Conservation (phyloP, 2,329 filamentous ascomycete species). For the Teratosphaeriaceae sp. region DNA sequence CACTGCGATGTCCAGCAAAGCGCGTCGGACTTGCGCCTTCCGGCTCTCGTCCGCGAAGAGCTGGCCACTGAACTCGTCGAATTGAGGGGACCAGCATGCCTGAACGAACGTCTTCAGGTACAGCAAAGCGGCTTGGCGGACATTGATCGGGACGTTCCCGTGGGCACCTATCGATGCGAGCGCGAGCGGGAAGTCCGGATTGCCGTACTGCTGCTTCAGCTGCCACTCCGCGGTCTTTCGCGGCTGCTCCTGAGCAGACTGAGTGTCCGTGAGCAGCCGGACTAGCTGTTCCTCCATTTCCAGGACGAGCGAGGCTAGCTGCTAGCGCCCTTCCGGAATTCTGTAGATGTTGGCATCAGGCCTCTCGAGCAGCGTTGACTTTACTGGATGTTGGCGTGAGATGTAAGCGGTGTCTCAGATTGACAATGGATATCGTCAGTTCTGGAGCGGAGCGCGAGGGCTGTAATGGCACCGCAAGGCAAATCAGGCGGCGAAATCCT, state of each 20-base stretch:
- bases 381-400: too few species aligned
- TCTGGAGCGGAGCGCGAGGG: too few species aligned
- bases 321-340: too few species aligned
- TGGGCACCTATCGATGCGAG: slow-evolving; percentile 78
- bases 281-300: slow-evolving; percentile 89
- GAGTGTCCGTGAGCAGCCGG: slow-evolving; percentile 79
- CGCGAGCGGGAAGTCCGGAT: slow-evolving; percentile 67
- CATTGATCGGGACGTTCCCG: slow-evolving; percentile 61
- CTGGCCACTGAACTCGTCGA: slow-evolving; percentile 62
- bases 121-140: slow-evolving; percentile 78
- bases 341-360: too few species aligned
- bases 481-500: too few species aligned
- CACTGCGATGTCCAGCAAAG: slow-evolving; percentile 70
- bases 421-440: too few species aligned
- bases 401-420: too few species aligned
- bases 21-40: slow-evolving; percentile 65
- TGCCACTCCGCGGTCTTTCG: slow-evolving; percentile 83
- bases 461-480: too few species aligned
- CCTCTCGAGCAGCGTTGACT: too few species aligned
- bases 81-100: slow-evolving; percentile 72
- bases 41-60: slow-evolving; percentile 62
- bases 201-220: slow-evolving; percentile 62
- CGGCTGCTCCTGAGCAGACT: slow-evolving; percentile 65
- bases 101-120: slow-evolving; percentile 77
- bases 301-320: background rate